Base-by-base conservation (phyloP, 2,329 filamentous ascomycete species). In the Didymella exigua region DNA sequence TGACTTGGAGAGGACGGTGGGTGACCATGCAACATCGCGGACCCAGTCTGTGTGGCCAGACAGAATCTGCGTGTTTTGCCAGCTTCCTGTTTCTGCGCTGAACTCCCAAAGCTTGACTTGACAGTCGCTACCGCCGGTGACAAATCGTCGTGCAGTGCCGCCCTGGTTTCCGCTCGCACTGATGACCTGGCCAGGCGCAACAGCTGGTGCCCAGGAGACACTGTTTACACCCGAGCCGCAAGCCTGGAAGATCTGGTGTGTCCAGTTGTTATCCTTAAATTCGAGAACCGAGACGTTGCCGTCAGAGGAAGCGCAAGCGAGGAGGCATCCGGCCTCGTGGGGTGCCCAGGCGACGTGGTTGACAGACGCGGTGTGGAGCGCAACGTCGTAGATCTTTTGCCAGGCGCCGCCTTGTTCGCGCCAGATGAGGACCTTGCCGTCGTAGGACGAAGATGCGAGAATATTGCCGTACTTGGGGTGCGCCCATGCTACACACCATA, bases 381-480 rank as follows among this genome's bases (percentile, higher is more conserved):
- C 88, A 73, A 96, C 96, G 71, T 96, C 91, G 80, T 95, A 96
- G 76, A 97, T 91, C 73, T 89, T 88, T 70, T 92, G 89, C 79
- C 79, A 82, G 55, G 66, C 62, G 59, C 66, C 68, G 36, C 68
- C 67, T 76, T 93, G 89, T 78, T 99, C 95, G 76, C 93, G 91
- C 92, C 93, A 99, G 82, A 99, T 96, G 76, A 98, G 87, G 63
- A 99, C 93, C 78, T 96, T 96, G 77, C 93, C 95, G 77, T 99
- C 95, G 80, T 97, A 99, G 63, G 90, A 91, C 46, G 92, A 91
- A 59, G 91, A 96, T 51, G 95, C 95, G 58, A 99, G 88, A 73
- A 99, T 97, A 76, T 93, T 97, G 80, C 95, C 95, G 77, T 96
- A 98, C 76, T 99, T 98, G 60, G 95, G 95, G 74, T 99, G 95